These are phyloP conservation scores for Populus hybrid DNA, from an alignment of 441 rosid genomes.

Conservation along the genomic window DNA sequence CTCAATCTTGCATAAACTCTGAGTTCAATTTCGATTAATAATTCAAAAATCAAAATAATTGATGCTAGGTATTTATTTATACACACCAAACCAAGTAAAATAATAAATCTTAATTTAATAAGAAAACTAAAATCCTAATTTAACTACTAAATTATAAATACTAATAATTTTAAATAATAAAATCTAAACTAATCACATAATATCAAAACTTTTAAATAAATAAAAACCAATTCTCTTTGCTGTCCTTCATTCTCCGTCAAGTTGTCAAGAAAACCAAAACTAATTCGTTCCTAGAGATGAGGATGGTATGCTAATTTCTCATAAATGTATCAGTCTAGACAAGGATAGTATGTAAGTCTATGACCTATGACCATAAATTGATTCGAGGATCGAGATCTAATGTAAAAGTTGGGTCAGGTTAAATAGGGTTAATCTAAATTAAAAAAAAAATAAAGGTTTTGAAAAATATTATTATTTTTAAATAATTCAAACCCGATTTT, in stretches of 20 bases:
- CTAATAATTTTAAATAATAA: background rate
- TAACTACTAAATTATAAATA: no score
- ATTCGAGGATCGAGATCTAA: background rate
- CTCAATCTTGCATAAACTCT: no score
- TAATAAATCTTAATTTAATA: background rate
- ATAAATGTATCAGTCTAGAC: no score
- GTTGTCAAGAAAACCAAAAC: background rate
- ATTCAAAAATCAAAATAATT: no score
- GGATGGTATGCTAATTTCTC: background rate
- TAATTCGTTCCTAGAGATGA: background rate
- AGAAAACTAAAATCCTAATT: background rate
- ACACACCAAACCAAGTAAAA: background rate
- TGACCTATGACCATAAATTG: background rate
- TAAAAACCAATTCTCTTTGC: background rate
- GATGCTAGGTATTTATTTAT: no score
- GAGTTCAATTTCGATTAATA: no score
- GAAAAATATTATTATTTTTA: no score
- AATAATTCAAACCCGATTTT: no score
- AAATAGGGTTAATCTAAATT: no score
- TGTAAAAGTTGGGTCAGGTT: background rate
- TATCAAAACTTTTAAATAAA: no score
- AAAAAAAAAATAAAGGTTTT: background rate
- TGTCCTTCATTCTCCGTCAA: background rate
- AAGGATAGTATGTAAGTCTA: background rate
- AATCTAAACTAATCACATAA: background rate